Conservation (phyloP, 2,329 filamentous ascomycete genomes). For the Pseudogymnoascus sp. region DNA sequence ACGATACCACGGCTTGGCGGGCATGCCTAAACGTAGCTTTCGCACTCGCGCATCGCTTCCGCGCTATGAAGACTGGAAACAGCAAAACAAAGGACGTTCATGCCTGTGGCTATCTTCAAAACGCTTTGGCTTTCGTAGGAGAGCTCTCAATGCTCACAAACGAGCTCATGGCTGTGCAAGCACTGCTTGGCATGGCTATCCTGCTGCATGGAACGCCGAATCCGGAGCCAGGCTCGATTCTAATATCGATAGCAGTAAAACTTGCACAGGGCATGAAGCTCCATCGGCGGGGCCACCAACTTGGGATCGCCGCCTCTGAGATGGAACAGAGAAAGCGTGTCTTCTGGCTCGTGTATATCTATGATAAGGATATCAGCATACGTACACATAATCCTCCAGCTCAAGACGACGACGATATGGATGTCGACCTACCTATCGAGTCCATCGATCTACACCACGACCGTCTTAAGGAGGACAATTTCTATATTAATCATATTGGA, state of each 20-base stretch:
- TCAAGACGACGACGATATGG: constrained; percentile 80
- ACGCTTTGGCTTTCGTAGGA: constrained; percentile 86
- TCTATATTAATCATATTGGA: too few relatives aligned
- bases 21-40: constrained; percentile 89
- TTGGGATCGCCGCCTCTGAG: constrained; percentile 88
- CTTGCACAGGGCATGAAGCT: constrained; percentile 90
- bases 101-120: constrained; percentile 93
- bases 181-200: constrained; percentile 82
- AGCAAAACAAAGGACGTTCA: constrained; percentile 88
- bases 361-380: constrained; percentile 68
- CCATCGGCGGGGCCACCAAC: constrained; percentile 86
- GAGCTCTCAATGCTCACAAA: constrained; percentile 95
- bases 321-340: constrained; percentile 81
- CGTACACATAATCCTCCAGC: constrained; percentile 65
- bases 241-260: constrained; percentile 84
- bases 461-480: too few relatives aligned
- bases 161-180: constrained; percentile 89
- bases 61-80: constrained; percentile 91
- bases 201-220: constrained; percentile 97
- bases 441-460: too few relatives aligned
- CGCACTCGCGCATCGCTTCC: constrained; percentile 85
- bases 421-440: constrained; percentile 70
- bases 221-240: constrained; percentile 85
- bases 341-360: constrained; percentile 69
- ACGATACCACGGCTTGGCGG: constrained; percentile 97